Evolutionary conservation across 345 rosid genomes (phyloP), one percentile per base, ranked within the genome.

Genomic region (Ailanthus altissimus): DNA sequence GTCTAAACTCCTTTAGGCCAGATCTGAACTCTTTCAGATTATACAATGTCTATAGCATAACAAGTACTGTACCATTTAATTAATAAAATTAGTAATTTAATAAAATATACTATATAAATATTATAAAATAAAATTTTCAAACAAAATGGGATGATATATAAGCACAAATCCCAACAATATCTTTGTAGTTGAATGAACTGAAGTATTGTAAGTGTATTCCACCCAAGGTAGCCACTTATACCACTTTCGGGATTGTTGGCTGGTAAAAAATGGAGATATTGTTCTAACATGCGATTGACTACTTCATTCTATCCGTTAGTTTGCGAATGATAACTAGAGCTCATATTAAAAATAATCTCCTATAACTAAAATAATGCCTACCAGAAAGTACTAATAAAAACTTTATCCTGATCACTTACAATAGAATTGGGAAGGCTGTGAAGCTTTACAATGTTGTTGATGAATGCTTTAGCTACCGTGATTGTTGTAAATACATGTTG

Each of bases 301-400:
- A 67, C 75, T 20, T 80, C 71, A 6, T 53, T 36, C 28, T 79
- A 78, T 1, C 74, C 74, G 8, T 79, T 67, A 5, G 20, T 43
- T n/a, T 80, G 71, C 2, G 1, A 32, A 70, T 25, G 25, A 6
- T 80, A 75, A 32, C 70, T 75, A 1, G 79, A 74, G 0, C 79
- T 67, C 11, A 5, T 18, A 9, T 2, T 9, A 0, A 61, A 26
- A 0, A 8, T 28, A 0, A 50, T 51, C 0, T 60, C 70, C 8
- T 74, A 60, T 6, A 58, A 25, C 6, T 23, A 3, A 12, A 64
- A 63, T 2, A 65, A 16, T 0, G 32, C 50, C n/a, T 26, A 5
- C 72, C 62, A 63, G 23, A 65, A 63, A 5, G 8, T 5, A 11
- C 43, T 60, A 1, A 32, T 16, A 58, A 75, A 75, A 6, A 64